A percentile compares a stretch with the other conserved stretches of the same genome.
These are phyloP conservation scores for Amylocystis lapponica DNA, from an alignment of 768 basidiomycete species.

Conservation along the genomic window DNA sequence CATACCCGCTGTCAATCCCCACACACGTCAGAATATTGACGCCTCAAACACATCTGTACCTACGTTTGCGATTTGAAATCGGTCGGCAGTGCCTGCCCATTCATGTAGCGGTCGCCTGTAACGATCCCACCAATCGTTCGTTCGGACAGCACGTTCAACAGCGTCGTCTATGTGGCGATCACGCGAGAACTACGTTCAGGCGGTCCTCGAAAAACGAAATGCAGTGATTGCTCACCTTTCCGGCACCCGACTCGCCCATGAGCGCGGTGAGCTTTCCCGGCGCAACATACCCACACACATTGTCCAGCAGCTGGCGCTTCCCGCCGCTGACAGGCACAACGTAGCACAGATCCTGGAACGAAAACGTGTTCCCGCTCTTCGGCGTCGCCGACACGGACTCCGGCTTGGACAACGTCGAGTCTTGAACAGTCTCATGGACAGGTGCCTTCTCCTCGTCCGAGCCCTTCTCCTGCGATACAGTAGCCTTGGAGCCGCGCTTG, in stretches of 20 bases:
- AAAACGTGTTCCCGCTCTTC: constrained; percentile 67
- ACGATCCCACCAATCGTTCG: constrained; percentile 34
- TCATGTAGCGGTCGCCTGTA: constrained; percentile 38
- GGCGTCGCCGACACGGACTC: too few relatives aligned
- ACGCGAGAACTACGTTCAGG: too few relatives aligned
- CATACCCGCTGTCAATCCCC: constrained; percentile 55
- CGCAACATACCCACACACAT: constrained; percentile 73
- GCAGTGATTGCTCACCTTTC: constrained; percentile 39
- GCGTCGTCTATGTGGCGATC: constrained; percentile 38
- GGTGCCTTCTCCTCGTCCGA: constrained; percentile 5
- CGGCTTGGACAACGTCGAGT: too few relatives aligned
- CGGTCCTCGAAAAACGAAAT: too few relatives aligned
- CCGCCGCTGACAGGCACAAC: constrained; percentile 49
- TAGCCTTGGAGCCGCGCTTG: constrained; percentile 47
- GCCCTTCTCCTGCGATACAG: background rate
- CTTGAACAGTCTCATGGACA: too few relatives aligned
- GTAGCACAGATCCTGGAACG: constrained; percentile 73
- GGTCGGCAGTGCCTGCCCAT: constrained; percentile 36
- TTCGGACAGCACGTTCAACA: constrained; percentile 42
- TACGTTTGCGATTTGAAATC: constrained; percentile 52
- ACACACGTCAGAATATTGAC: background rate
- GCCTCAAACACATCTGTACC: background rate
- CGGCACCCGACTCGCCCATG: constrained; percentile 61
- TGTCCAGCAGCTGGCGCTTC: constrained; percentile 49
- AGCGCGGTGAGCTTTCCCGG: constrained; percentile 77